Evolutionary conservation across 2,329 filamentous ascomycete species (phyloP).

Genomic region (Simplicillium sp.): DNA sequence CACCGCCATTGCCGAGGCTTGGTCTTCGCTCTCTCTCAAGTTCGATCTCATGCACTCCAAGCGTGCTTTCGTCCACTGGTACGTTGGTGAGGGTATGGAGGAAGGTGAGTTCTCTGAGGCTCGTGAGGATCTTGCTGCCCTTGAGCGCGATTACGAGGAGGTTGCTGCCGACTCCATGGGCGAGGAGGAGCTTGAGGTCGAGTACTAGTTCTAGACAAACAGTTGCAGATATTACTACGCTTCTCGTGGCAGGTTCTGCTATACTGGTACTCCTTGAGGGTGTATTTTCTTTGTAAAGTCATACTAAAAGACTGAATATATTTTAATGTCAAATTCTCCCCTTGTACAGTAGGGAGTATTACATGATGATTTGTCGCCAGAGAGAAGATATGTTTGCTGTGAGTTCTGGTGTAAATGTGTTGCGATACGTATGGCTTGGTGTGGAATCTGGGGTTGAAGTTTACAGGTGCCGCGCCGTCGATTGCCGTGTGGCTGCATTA

Average conservation of each 20-base stretch:
- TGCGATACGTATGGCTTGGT: neutral
- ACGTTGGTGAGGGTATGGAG: conserved; percentile 99
- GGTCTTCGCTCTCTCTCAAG: conserved; percentile 92
- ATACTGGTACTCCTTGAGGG: conserved; percentile 18
- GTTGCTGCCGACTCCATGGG: conserved; percentile 91
- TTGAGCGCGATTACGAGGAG: conserved; percentile 98
- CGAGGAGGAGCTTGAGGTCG: conserved; percentile 76
- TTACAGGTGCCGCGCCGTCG: neutral
- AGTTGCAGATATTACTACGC: too few relatives aligned
- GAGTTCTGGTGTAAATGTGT: too few relatives aligned
- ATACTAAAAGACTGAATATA: conserved; percentile 12
- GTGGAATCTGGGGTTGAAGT: neutral
- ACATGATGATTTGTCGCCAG: too few relatives aligned
- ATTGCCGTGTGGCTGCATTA: neutral
- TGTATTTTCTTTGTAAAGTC: conserved; percentile 30
- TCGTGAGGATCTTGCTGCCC: conserved; percentile 92
- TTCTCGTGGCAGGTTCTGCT: conserved; percentile 13
- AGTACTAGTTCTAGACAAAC: conserved; percentile 58
- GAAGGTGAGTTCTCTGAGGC: conserved; percentile 99
- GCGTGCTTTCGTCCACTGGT: conserved; percentile 99
- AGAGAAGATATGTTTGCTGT: too few relatives aligned
- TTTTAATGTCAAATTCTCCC: conserved; percentile 7
- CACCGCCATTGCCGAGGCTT: conserved; percentile 95
- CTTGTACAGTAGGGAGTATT: neutral
- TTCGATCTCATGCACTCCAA: conserved; percentile 99